Conservation (phyloP, 2,329 filamentous ascomycete species). For the Alternaria viburni region DNA sequence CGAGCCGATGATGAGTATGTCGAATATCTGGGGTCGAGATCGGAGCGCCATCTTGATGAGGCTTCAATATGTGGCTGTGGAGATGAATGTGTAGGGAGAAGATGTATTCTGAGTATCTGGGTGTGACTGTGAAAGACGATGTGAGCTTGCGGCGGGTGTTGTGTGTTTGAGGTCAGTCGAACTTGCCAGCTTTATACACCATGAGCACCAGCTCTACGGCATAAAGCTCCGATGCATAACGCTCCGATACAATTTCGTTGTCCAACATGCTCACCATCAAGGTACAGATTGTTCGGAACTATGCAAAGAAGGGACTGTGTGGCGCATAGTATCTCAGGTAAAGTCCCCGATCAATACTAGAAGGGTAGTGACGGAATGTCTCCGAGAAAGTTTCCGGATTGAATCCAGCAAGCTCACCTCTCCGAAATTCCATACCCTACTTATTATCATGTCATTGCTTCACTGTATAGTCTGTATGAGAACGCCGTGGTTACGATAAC, state of each 20-base stretch:
- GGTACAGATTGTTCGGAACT: neutral
- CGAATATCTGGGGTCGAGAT: constrained; percentile 15
- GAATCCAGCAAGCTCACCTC: neutral
- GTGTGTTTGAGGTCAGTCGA: neutral
- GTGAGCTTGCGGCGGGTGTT: neutral
- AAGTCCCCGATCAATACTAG: neutral
- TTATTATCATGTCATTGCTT: neutral
- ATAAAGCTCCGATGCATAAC: neutral
- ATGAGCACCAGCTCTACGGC: neutral
- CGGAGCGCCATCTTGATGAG: constrained; percentile 2
- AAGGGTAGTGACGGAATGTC: neutral
- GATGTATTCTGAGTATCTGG: neutral
- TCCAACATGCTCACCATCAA: neutral
- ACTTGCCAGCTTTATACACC: neutral
- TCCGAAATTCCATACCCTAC: neutral
- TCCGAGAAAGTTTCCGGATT: neutral
- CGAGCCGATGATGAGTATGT: constrained; percentile 46
- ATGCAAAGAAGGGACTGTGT: neutral
- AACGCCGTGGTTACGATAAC: neutral
- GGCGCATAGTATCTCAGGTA: neutral
- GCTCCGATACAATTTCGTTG: neutral
- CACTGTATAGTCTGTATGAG: neutral
- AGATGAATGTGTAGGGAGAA: neutral
- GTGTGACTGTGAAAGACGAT: neutral
- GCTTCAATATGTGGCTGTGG: neutral